Base-by-base conservation (phyloP, 2,329 filamentous ascomycete species). In the Fusarium coicis region DNA sequence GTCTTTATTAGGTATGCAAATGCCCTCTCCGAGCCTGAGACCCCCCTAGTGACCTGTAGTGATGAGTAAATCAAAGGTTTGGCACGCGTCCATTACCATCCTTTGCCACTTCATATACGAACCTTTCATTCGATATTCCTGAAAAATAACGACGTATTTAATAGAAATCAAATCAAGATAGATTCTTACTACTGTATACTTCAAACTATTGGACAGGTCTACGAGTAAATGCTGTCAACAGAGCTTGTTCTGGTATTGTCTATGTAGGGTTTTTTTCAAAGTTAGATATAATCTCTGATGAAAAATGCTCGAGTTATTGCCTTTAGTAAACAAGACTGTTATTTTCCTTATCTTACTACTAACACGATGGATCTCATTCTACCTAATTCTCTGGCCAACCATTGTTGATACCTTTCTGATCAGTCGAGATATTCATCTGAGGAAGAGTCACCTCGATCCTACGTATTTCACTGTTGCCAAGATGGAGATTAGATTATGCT, bases 341-440 rank as follows among this genome's bases (percentile, higher is more conserved):
- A 2, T 28, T 23, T 39, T n/a, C 4, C 23, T 21, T 28, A 18
- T 28, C 6, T 12, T 12, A 18, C 34, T 28, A 8, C 30, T 30
- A 30, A 30, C 30, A 30, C 30, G 30, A 30, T 30, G 30, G 30
- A 10, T 30, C 30, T 30, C 10, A 30, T 12, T 3, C 30, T 30
- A 30, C 30, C 30, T 30, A 11, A 30, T 30, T 30, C 10, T 30
- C 19, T n/a, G 28, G 8, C 16, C 10, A 23, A 32, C 12, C 7
- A 43, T 9, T 12, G 12, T 28, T 32, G 23, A 23, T 4, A 3
- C 14, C 23, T 47, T 34, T 44, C 30, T 62, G 53, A 56, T 56
- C 39, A 23, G 19, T 42, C 49, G 47, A 40, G 63, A 63, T 56
- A 40, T 49, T 57, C 54, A 61, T 61, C 26, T 49, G 43, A 46